phyloP scores from a whole-genome alignment of 768 basidiomycete genomes.

The Kwoniella bestiolae region DNA sequence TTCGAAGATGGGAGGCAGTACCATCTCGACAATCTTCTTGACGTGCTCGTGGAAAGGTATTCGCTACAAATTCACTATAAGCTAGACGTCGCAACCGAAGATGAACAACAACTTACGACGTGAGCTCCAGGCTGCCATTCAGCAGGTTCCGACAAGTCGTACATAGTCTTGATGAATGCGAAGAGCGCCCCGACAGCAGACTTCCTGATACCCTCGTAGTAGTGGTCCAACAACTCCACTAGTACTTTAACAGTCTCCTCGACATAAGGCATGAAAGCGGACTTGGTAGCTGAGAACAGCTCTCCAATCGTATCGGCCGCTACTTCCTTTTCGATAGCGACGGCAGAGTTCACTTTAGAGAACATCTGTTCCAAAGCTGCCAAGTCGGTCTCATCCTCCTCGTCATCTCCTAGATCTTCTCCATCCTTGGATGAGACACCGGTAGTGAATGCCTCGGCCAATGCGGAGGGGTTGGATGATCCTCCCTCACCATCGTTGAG shows the following conservation, averaged over 20 bases:
- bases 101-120: conserved; percentile 62
- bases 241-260: conserved; percentile 76
- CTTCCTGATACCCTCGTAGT: conserved; percentile 98
- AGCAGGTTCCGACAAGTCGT: conserved; percentile 78
- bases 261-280: conserved; percentile 87
- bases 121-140: conserved; percentile 80
- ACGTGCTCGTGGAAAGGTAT: conserved; percentile 65
- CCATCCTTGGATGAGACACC: conserved; percentile 69
- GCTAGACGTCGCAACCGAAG: conserved; percentile 1
- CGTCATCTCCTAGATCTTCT: conserved; percentile 69
- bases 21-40: conserved; percentile 75
- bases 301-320: conserved; percentile 94
- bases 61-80: conserved; percentile 26
- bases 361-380: conserved; percentile 61
- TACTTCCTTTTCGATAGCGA: conserved; percentile 99
- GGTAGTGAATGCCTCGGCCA: conserved; percentile 62
- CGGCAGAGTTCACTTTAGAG: conserved; percentile 89
- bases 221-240: conserved; percentile 78
- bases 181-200: conserved; percentile 84
- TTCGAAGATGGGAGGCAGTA: conserved; percentile 74
- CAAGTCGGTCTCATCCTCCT: conserved; percentile 72
- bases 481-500: conserved; percentile 60
- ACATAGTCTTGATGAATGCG: conserved; percentile 86
- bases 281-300: conserved; percentile 78
- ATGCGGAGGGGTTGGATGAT: conserved; percentile 43